Conservation (phyloP, 2,329 filamentous ascomycete species). For the Trichoderma polysporum region DNA sequence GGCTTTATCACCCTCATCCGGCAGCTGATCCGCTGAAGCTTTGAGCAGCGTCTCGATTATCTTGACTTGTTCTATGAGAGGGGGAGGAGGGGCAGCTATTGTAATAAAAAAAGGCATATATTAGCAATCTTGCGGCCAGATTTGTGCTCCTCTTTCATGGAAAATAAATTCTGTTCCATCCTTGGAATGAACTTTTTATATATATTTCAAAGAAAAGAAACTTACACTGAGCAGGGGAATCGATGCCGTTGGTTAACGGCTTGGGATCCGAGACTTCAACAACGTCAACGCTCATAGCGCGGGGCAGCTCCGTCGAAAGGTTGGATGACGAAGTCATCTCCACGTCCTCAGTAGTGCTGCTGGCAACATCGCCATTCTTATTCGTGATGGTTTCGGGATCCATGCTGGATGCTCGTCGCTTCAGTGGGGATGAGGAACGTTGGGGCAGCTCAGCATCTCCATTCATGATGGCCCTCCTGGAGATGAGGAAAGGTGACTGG, state of each 20-base stretch:
- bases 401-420: constrained; percentile 63
- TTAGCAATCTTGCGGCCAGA: neutral
- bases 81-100: constrained; percentile 30
- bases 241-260: constrained; percentile 21
- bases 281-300: constrained; percentile 44
- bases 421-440: constrained; percentile 63
- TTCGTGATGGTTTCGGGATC: constrained; percentile 47
- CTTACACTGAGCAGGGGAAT: constrained; percentile 33
- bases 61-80: constrained; percentile 63
- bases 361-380: constrained; percentile 38
- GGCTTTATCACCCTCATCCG: constrained; percentile 70
- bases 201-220: neutral
- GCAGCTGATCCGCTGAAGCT: constrained; percentile 50
- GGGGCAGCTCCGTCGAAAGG: constrained; percentile 28
- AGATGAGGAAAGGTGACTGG: constrained; percentile 53
- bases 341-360: neutral
- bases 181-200: neutral
- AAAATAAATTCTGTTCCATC: too few relatives aligned
- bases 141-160: neutral
- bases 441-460: constrained; percentile 58
- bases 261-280: constrained; percentile 33
- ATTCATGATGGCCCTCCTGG: constrained; percentile 58
- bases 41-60: constrained; percentile 64
- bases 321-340: constrained; percentile 16
- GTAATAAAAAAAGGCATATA: constrained; percentile 22